Evolutionary conservation across 1,139 yeast species (phyloP).

Genomic region (Candida pseudoviswanathii): DNA sequence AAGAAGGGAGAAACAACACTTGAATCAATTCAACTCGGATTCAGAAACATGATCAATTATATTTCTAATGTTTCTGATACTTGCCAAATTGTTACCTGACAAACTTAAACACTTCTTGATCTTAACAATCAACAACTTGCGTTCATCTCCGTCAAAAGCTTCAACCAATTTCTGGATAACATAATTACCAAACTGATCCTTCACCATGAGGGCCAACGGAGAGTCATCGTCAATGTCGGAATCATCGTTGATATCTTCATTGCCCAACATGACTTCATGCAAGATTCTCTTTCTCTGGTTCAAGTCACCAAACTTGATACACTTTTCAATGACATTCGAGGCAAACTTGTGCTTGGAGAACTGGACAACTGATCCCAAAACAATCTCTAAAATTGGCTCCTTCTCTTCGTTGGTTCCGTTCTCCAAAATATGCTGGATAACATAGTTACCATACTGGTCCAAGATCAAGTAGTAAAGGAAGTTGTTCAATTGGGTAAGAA

Average conservation of each 20-base stretch:
- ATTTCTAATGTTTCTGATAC: conserved; percentile 6
- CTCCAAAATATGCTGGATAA: conserved; percentile 91
- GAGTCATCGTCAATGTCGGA: conserved; percentile 59
- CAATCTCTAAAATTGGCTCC: conserved; percentile 43
- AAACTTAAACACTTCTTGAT: conserved; percentile 57
- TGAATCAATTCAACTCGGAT: not conserved
- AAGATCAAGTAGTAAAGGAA: conserved; percentile 80
- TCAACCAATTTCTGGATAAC: conserved; percentile 94
- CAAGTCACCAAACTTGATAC: conserved; percentile 71
- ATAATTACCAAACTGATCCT: conserved; percentile 96
- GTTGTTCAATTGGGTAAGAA: conserved; percentile 70
- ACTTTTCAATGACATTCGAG: conserved; percentile 94
- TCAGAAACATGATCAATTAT: conserved; percentile 4
- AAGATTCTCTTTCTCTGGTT: conserved; percentile 66
- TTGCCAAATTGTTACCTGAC: conserved; percentile 6
- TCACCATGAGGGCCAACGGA: conserved; percentile 84
- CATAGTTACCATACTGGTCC: conserved; percentile 97
- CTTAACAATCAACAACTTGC: conserved; percentile 59
- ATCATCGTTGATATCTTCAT: conserved; percentile 37
- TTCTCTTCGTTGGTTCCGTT: conserved; percentile 60
- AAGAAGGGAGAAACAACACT: not conserved
- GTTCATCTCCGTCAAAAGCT: conserved; percentile 62
- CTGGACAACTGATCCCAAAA: conserved; percentile 64
- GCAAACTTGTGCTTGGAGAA: conserved; percentile 96
- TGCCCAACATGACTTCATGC: conserved; percentile 59